Conservation (phyloP, 1,284 basidiomycete species). For the Moesziomyces globuligerus region DNA sequence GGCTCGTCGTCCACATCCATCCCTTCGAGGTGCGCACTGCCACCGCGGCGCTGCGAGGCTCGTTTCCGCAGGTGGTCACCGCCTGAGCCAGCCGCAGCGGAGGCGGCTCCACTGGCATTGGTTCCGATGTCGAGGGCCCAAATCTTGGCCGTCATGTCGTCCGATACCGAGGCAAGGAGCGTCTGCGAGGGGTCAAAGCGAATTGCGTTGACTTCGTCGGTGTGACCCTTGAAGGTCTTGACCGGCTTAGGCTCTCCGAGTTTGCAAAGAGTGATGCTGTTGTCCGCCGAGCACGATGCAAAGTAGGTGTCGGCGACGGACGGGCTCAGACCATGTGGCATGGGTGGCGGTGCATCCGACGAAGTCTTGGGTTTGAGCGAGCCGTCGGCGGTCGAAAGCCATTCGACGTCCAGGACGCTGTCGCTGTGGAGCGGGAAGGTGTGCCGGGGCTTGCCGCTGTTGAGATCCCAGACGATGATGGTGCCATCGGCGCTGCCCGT, state of each 20-base stretch:
- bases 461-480: slow-evolving; percentile 67
- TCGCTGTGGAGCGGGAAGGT: slow-evolving; percentile 64
- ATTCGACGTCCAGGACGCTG: slow-evolving; percentile 65
- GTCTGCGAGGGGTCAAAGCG: slow-evolving; percentile 65
- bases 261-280: slow-evolving; percentile 62
- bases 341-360: slow-evolving; percentile 38
- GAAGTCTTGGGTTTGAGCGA: slow-evolving; percentile 37
- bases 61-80: slow-evolving; percentile 40
- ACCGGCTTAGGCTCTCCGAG: slow-evolving; percentile 64
- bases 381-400: slow-evolving; percentile 56
- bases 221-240: slow-evolving; percentile 60
- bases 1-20: slow-evolving; percentile 52
- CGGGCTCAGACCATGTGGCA: slow-evolving; percentile 48
- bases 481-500: slow-evolving; percentile 65
- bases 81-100: slow-evolving; percentile 11
- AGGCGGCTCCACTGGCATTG: slow-evolving; percentile 11
- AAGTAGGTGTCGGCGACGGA: slow-evolving; percentile 58
- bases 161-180: slow-evolving; percentile 63
- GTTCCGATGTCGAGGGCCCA: slow-evolving; percentile 57
- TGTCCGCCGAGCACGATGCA: slow-evolving; percentile 66
- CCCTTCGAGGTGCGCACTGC: slow-evolving; percentile 48
- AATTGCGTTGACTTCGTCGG: slow-evolving; percentile 66
- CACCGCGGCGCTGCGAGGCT: slow-evolving; percentile 44
- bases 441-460: slow-evolving; percentile 64
- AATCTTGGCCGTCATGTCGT: slow-evolving; percentile 62